phyloP scores from a whole-genome alignment of 2,329 filamentous ascomycete species.

The Ophiobolus disseminans region DNA sequence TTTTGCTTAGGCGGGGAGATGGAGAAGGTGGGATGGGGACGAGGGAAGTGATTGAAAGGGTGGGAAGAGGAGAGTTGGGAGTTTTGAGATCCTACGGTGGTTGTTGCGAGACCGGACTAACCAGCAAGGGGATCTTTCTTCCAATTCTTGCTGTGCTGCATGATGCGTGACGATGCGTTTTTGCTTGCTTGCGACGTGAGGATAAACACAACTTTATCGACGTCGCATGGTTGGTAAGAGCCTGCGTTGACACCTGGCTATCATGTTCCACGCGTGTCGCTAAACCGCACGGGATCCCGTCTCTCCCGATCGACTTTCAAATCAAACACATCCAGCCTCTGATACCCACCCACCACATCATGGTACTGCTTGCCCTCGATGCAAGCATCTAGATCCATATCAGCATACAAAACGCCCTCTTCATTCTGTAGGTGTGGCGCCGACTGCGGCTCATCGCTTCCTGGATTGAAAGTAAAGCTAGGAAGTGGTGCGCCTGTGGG shows the following conservation, averaged over 20 bases:
- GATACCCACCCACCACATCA: conserved; percentile 64
- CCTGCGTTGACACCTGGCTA: no score
- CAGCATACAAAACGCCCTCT: conserved; percentile 61
- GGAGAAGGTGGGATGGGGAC: no score
- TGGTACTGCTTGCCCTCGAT: conserved; percentile 66
- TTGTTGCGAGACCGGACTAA: conserved; percentile 4
- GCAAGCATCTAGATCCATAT: conserved; percentile 58
- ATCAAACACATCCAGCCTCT: conserved; percentile 62
- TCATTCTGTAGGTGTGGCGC: conserved; percentile 53
- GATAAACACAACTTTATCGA: no score
- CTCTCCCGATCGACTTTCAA: conserved; percentile 55
- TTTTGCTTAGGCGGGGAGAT: no score
- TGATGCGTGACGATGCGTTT: not conserved
- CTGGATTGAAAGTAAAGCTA: conserved; percentile 47
- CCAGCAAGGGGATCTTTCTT: conserved; percentile 22
- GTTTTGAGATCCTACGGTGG: conserved; percentile 22
- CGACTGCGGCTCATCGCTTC: conserved; percentile 21
- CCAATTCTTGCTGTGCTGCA: no score
- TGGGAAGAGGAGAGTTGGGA: conserved; percentile 6
- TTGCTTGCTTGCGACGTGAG: no score
- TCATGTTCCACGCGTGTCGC: no score
- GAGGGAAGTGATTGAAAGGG: not conserved
- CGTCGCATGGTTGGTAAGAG: no score
- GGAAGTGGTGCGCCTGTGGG: conserved; percentile 55
- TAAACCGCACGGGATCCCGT: conserved; percentile 15